Conservation (phyloP, 495 filamentous ascomycete species). For the Tuber borchii region DNA sequence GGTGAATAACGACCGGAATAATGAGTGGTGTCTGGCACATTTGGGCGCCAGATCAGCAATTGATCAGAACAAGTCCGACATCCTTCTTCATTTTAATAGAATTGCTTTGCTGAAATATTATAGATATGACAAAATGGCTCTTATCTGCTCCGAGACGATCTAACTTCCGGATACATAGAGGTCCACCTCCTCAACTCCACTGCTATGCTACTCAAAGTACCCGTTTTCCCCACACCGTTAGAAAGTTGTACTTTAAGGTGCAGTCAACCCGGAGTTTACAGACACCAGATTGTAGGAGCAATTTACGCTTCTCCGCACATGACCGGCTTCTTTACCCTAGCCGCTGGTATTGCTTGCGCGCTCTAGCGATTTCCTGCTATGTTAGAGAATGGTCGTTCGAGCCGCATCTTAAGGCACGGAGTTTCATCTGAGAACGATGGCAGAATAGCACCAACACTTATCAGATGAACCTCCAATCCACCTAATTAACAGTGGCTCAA, state of each 20-base stretch:
- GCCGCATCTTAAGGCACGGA: conserved; percentile 54
- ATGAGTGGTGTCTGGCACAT: too few species aligned
- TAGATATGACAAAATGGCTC: conserved; percentile 68
- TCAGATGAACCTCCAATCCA: conserved; percentile 92
- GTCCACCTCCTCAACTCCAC: conserved; percentile 39
- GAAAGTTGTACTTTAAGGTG: conserved; percentile 33
- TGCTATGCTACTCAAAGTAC: conserved; percentile 17
- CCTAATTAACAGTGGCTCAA: conserved; percentile 68
- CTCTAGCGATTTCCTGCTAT: conserved; percentile 70
- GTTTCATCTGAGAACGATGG: conserved; percentile 18
- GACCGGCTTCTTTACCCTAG: conserved; percentile 64
- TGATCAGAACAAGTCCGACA: conserved; percentile 60
- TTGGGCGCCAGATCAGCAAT: conserved; percentile 68
- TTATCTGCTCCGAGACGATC: conserved; percentile 66
- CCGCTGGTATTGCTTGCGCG: conserved; percentile 69
- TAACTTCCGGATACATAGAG: conserved; percentile 53
- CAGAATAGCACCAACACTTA: conserved; percentile 53
- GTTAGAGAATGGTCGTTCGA: conserved; percentile 58
- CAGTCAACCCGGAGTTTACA: conserved; percentile 63
- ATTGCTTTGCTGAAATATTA: background rate
- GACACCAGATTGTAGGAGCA: conserved; percentile 62
- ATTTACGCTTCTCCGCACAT: conserved; percentile 59
- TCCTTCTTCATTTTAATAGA: background rate
- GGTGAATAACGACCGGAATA: too few species aligned
- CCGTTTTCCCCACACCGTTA: conserved; percentile 18